Evolutionary conservation across 257 asterid genomes (phyloP), one percentile per base, ranked within the genome.

Genomic region (Plantago elongata): DNA sequence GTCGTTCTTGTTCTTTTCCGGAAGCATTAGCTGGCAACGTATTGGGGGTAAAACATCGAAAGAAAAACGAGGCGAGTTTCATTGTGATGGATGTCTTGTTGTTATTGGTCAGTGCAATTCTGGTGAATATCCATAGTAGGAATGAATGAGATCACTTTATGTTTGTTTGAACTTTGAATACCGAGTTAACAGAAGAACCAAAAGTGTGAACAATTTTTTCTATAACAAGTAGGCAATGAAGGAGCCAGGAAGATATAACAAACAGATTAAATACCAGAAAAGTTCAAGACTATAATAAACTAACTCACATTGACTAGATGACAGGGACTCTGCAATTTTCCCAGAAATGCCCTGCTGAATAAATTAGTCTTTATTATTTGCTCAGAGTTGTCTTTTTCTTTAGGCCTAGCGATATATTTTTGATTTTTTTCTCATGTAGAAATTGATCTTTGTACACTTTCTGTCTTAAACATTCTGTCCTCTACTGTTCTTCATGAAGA

Each of bases 31-130:
- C 46, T 10, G 51, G 54, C 15, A 69, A 16, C 8, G 22, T 57
- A 34, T 16, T 30, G 58, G 77, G 61, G 13, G 65, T 56, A 66
- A 81, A 79, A 67, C 88, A 84, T 17, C 71, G 16, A 3, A 78
- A 54, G 18, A 75, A 34, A 11, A 81, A 55, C 56, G 64, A 37
- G 44, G 77, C 48, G 29, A 70, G 57, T 58, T 72, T 73, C 84
- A 77, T 78, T 52, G 60, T 16, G 40, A 45, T 67, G 50, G 27
- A 22, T 22, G 27, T 2, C 27, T 18, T 22, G 37, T 15, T 65
- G 59, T 17, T n/a, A 38, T 8, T 64, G 30, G 56, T 42, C 13
- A 49, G 22, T 30, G 43, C 13, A 49, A 29, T 9, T 16, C 52
- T 45, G 54, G 51, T 54, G 8, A 47, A 34, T 17, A 51, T 17